phyloP scores from a whole-genome alignment of 495 filamentous ascomycete genomes.

The Penicillium tannophilum region DNA sequence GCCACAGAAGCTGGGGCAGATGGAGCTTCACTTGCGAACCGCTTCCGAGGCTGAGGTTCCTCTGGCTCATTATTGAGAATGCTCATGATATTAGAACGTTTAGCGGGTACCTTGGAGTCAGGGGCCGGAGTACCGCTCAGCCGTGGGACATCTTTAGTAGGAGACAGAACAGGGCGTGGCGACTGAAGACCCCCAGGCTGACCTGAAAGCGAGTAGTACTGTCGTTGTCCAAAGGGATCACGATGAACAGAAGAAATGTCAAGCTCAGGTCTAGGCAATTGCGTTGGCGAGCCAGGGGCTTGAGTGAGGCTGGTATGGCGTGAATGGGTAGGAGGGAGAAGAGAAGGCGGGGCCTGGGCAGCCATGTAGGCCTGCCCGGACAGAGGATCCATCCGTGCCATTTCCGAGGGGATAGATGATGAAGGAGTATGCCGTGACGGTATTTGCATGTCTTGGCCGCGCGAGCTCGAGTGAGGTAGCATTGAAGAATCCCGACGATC shows the following conservation, averaged over 20 bases:
- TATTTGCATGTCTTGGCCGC: constrained; percentile 35
- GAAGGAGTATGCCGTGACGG: constrained; percentile 36
- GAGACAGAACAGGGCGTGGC: constrained; percentile 39
- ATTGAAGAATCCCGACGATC: constrained; percentile 46
- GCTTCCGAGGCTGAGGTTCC: constrained; percentile 55
- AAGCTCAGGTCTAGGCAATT: constrained; percentile 34
- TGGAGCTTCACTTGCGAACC: constrained; percentile 43
- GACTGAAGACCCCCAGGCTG: constrained; percentile 35
- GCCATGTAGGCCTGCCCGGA: constrained; percentile 38
- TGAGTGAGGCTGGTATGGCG: constrained; percentile 44
- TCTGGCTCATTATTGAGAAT: constrained; percentile 60
- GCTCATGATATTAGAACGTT: constrained; percentile 61
- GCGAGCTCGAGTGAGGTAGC: constrained; percentile 30
- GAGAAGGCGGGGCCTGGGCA: constrained; percentile 30
- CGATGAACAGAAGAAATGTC: constrained; percentile 44
- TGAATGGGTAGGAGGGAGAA: constrained; percentile 39
- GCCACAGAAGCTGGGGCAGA: constrained; percentile 16
- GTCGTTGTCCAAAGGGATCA: constrained; percentile 39
- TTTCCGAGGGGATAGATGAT: constrained; percentile 29
- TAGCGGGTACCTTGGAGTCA: constrained; percentile 49
- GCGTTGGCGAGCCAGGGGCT: constrained; percentile 41
- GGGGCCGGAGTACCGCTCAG: constrained; percentile 40
- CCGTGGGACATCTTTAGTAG: constrained; percentile 42
- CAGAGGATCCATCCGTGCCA: constrained; percentile 42
- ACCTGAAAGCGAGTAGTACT: constrained; percentile 32